phyloP scores from a whole-genome alignment of 208 protist species.

The Herpetomonas samuelpessoai region DNA sequence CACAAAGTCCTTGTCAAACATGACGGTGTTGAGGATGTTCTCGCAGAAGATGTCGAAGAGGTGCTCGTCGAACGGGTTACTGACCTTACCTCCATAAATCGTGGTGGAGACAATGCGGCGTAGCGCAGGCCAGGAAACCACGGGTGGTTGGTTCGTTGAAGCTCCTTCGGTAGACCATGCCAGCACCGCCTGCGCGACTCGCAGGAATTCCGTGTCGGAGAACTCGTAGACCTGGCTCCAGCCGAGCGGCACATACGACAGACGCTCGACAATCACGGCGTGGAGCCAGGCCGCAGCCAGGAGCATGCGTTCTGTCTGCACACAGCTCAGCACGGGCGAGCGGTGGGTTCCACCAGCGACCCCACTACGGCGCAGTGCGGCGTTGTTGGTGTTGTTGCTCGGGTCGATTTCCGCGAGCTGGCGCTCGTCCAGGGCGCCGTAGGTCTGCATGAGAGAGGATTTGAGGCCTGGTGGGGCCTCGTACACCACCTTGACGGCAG shows the following conservation, averaged over 20 bases:
- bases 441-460: conserved; percentile 90
- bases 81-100: conserved; percentile 97
- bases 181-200: conserved; percentile 91
- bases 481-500: conserved; percentile 90
- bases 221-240: conserved; percentile 99
- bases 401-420: not conserved
- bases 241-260: conserved; percentile 96
- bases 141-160: conserved; percentile 26
- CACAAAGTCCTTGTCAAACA: conserved; percentile 55
- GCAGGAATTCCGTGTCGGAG: conserved; percentile 95
- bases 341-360: not conserved
- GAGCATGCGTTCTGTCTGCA: conserved; percentile 90
- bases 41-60: conserved; percentile 92
- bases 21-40: conserved; percentile 64
- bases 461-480: conserved; percentile 96
- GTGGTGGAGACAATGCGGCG: conserved; percentile 89
- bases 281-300: conserved; percentile 97
- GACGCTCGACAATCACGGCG: conserved; percentile 95
- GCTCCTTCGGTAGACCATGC: conserved; percentile 59
- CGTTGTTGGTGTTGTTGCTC: conserved; percentile 4
- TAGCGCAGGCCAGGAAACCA: conserved; percentile 95
- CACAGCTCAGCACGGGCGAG: not conserved
- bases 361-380: conserved; percentile 4
- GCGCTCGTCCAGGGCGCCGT: conserved; percentile 33
- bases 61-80: conserved; percentile 97